These are phyloP conservation scores for Candida taoyuanica DNA, from an alignment of 805 yeast genomes.

Conservation along the genomic window DNA sequence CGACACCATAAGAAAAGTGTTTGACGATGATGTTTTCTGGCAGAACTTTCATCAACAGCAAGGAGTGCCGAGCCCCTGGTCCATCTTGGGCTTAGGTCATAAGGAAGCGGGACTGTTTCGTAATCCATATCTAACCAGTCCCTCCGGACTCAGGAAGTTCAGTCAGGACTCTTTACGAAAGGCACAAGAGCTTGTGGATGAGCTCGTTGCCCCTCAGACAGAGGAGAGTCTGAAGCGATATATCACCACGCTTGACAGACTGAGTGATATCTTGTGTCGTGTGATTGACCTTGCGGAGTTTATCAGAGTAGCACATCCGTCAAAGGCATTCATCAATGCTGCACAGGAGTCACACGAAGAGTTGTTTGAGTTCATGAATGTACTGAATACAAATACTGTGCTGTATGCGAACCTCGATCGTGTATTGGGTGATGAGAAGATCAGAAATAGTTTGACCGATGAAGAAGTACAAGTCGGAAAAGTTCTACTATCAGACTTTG, in stretches of 20 bases:
- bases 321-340: conserved; percentile 59
- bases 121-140: conserved; percentile 63
- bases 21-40: conserved; percentile 62
- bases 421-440: conserved; percentile 39
- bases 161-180: conserved; percentile 56
- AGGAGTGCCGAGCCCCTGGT: conserved; percentile 6
- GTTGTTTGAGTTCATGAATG: conserved; percentile 92
- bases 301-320: conserved; percentile 84
- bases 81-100: conserved; percentile 9
- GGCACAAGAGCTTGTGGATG: conserved; percentile 58
- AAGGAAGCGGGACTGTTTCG: conserved; percentile 63
- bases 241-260: conserved; percentile 67
- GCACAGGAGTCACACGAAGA: conserved; percentile 86
- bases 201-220: conserved; percentile 46
- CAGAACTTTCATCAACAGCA: conserved; percentile 36
- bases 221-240: conserved; percentile 43
- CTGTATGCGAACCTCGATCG: conserved; percentile 53
- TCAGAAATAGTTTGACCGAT: conserved; percentile 37
- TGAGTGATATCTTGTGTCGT: conserved; percentile 85
- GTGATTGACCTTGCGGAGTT: conserved; percentile 94
- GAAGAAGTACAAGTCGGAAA: conserved; percentile 86
- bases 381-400: conserved; percentile 76
- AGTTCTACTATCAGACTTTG: conserved; percentile 77
- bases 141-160: conserved; percentile 67
- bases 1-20: conserved; percentile 40